phyloP scores from a whole-genome alignment of 2,329 filamentous ascomycete species.

The Keithomyces neogunnii region DNA sequence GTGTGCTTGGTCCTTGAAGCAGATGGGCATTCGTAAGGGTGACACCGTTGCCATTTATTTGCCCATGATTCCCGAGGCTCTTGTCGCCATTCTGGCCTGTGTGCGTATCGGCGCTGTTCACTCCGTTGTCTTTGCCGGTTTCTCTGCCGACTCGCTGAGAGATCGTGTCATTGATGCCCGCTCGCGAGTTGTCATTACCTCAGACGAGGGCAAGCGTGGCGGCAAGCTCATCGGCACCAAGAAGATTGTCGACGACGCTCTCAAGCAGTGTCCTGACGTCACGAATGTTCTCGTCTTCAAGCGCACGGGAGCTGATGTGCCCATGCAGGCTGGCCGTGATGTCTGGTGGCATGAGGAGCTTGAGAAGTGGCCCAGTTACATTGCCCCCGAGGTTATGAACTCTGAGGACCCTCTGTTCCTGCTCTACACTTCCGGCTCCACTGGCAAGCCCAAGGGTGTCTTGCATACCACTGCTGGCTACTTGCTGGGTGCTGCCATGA shows the following conservation, averaged over 20 bases:
- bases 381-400: constrained; percentile 79
- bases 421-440: constrained; percentile 95
- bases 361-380: constrained; percentile 91
- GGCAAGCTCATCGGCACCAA: constrained; percentile 97
- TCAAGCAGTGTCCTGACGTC: constrained; percentile 91
- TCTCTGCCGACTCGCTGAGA: constrained; percentile 90
- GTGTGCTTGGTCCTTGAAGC: constrained; percentile 79
- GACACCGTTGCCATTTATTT: constrained; percentile 96
- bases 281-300: constrained; percentile 83
- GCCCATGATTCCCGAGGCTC: constrained; percentile 95
- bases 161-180: constrained; percentile 89
- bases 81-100: constrained; percentile 87
- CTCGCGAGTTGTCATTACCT: constrained; percentile 91
- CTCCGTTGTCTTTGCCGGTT: constrained; percentile 96
- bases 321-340: constrained; percentile 83
- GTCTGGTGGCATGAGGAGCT: constrained; percentile 99
- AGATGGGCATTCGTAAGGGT: constrained; percentile 94
- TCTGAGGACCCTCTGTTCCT: constrained; percentile 96
- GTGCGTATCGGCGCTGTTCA: constrained; percentile 89
- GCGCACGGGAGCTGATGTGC: constrained; percentile 87
- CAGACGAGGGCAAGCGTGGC: constrained; percentile 95
- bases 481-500: constrained; percentile 84
- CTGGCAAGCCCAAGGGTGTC: constrained; percentile 97
- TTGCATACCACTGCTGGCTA: constrained; percentile 97
- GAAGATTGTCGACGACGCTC: constrained; percentile 96